Conservation (phyloP, 1,284 basidiomycete genomes). For the Sutorius eximius region DNA sequence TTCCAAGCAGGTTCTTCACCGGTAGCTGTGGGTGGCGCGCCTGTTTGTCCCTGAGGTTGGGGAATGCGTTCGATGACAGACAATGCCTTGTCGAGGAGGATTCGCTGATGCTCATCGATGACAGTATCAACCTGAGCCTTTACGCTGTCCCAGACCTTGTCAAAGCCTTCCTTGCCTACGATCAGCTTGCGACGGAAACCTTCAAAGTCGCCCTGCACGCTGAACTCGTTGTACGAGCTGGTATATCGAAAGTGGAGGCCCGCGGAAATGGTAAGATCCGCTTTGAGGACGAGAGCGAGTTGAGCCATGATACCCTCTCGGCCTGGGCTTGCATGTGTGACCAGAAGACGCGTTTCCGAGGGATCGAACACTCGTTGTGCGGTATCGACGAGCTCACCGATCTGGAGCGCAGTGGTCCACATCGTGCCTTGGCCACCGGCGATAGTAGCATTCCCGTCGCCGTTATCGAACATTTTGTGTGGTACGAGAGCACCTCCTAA, state of each 20-base stretch:
- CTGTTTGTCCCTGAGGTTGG: constrained; percentile 55
- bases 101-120: constrained; percentile 88
- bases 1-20: constrained; percentile 91
- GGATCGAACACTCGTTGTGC: constrained; percentile 93
- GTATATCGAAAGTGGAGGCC: constrained; percentile 98
- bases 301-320: constrained; percentile 92
- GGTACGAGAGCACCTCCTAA: constrained; percentile 94
- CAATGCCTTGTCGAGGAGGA: constrained; percentile 88
- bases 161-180: constrained; percentile 80
- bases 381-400: constrained; percentile 97
- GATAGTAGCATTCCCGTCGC: constrained; percentile 92
- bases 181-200: constrained; percentile 84
- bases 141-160: constrained; percentile 92
- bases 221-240: constrained; percentile 96
- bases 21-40: constrained; percentile 51
- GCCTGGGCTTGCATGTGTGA: constrained; percentile 92
- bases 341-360: constrained; percentile 89
- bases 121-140: constrained; percentile 90
- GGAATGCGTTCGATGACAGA: constrained; percentile 83
- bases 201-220: constrained; percentile 88
- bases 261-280: constrained; percentile 92
- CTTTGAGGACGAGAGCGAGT: constrained; percentile 87
- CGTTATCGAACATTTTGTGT: constrained; percentile 98
- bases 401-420: constrained; percentile 98
- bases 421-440: constrained; percentile 98